A percentile compares a stretch with the other conserved stretches of the same genome.
Evolutionary conservation across 805 yeast species (phyloP).

Genomic region (Saccharomycopsis sp.): DNA sequence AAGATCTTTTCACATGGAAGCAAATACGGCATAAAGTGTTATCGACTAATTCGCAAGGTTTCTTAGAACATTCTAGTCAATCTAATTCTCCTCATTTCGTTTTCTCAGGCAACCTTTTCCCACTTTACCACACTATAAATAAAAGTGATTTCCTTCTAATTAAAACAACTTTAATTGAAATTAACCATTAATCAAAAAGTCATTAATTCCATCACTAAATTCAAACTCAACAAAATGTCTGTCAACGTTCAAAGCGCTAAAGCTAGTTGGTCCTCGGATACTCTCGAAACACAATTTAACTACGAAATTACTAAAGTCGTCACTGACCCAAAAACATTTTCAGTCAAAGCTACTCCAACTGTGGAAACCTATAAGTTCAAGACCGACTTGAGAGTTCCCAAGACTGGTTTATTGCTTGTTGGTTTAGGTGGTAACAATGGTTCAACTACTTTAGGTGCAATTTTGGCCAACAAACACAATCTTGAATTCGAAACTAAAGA

Average conservation of each 20-base stretch:
- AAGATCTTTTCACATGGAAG: too few species aligned
- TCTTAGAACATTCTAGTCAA: too few species aligned
- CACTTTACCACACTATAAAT: too few species aligned
- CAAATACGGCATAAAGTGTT: too few species aligned
- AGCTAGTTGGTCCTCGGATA: constrained; percentile 29
- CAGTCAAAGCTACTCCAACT: constrained; percentile 44
- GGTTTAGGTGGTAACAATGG: constrained; percentile 98
- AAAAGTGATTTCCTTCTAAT: too few species aligned
- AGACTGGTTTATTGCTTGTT: constrained; percentile 80
- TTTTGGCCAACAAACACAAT: constrained; percentile 74
- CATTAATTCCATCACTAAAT: too few species aligned
- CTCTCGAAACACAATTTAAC: constrained; percentile 32
- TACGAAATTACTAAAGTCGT: constrained; percentile 35
- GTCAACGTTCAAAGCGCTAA: constrained; percentile 29
- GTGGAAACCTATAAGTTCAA: constrained; percentile 72
- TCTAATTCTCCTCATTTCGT: too few species aligned
- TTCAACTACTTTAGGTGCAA: constrained; percentile 77
- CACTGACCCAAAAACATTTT: constrained; percentile 19
- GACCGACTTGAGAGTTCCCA: constrained; percentile 71
- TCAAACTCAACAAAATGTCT: background rate
- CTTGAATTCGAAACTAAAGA: constrained; percentile 73
- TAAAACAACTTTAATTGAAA: too few species aligned
- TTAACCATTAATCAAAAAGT: too few species aligned
- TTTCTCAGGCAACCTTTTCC: too few species aligned
- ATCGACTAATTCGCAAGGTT: too few species aligned